Conservation (phyloP, 129 eudicot species). For the Arctium lappa region DNA sequence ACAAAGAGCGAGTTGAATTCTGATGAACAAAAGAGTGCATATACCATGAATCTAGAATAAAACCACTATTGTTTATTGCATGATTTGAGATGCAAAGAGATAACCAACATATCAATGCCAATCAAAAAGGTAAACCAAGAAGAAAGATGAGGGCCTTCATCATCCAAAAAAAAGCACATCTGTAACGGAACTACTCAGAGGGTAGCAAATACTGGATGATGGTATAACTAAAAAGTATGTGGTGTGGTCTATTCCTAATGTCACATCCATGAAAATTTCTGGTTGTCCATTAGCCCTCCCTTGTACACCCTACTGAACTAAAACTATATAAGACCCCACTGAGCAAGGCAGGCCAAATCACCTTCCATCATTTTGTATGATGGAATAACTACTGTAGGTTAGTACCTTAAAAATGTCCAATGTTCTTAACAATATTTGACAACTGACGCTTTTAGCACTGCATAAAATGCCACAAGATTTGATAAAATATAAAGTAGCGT, state of each 20-base stretch:
- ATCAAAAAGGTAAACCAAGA: too few species aligned
- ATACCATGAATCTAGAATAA: too few species aligned
- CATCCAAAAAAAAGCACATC: not conserved
- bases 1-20: not conserved
- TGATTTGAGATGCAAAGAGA: too few species aligned
- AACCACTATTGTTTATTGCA: too few species aligned
- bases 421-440: not conserved
- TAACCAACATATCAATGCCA: too few species aligned
- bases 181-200: not conserved
- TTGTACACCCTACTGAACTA: not conserved
- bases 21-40: too few species aligned
- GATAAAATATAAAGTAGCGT: not conserved
- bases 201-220: not conserved
- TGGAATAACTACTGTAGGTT: not conserved
- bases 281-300: not conserved
- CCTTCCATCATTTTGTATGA: not conserved
- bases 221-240: not conserved
- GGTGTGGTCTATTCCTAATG: not conserved
- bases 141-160: not conserved
- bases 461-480: not conserved
- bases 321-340: not conserved
- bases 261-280: not conserved
- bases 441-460: not conserved
- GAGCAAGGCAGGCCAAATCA: not conserved
- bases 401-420: not conserved